Percentiles rank a stretch among this genome's conserved stretches.
Evolutionary conservation across 2,329 filamentous ascomycete species (phyloP).

Genomic region (Beauveria bassiana): DNA sequence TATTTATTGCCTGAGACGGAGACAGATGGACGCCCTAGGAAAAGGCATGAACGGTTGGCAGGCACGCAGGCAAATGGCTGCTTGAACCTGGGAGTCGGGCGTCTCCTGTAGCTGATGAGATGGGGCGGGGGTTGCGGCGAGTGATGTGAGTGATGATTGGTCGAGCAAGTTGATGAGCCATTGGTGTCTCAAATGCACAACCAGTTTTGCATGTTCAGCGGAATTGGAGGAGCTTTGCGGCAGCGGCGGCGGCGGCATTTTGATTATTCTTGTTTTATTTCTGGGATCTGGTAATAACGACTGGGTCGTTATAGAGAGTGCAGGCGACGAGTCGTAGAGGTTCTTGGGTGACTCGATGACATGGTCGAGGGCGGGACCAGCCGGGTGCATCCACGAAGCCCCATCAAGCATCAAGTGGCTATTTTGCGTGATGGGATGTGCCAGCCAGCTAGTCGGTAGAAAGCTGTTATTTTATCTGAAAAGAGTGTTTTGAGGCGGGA

Average conservation of each 20-base stretch:
- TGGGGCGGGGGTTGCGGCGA: neutral
- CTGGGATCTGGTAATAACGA: neutral
- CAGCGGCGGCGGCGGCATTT: neutral
- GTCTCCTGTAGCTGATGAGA: neutral
- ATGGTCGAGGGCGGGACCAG: neutral
- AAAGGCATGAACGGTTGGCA: neutral
- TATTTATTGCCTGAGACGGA: neutral
- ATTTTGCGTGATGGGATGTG: neutral
- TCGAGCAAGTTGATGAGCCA: neutral
- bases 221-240: neutral
- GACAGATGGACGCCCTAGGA: neutral
- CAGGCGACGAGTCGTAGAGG: neutral
- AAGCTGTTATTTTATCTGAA: too few species aligned
- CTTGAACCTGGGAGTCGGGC: neutral
- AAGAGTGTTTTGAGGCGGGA: too few species aligned
- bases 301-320: too few species aligned
- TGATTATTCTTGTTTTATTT: neutral
- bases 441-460: too few species aligned
- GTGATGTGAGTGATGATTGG: neutral
- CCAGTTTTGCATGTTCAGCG: neutral
- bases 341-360: neutral
- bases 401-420: neutral
- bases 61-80: neutral
- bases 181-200: constrained; percentile 2
- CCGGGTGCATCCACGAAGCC: neutral